Percentiles rank a stretch among this genome's conserved stretches.
phyloP scores from a whole-genome alignment of 345 rosid species.

The Bruguiera sexangula region DNA sequence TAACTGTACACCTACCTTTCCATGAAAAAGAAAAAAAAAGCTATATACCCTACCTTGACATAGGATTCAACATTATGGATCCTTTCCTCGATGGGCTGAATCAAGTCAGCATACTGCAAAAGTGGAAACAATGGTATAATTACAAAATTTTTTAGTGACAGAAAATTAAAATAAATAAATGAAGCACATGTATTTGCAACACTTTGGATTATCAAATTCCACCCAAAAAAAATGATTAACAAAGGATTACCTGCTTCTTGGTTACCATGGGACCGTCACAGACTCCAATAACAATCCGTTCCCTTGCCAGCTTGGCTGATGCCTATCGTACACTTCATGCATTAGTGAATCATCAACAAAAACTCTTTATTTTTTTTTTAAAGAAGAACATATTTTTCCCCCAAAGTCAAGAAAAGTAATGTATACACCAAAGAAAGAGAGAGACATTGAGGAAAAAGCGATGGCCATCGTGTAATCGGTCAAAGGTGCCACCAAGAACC shows the following conservation, averaged over 20 bases:
- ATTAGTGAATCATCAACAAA: background rate
- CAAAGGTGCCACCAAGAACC: conserved; percentile 94
- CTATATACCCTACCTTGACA: conserved; percentile 46
- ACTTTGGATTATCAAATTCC: no score
- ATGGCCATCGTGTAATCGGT: conserved; percentile 88
- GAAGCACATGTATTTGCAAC: background rate
- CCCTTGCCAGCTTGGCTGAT: conserved; percentile 59
- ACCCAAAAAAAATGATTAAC: background rate
- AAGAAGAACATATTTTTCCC: no score
- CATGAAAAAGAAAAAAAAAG: no score
- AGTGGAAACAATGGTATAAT: background rate
- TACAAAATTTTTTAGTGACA: no score
- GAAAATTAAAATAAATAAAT: no score
- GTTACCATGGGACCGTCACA: conserved; percentile 87
- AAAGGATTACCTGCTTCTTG: conserved; percentile 55
- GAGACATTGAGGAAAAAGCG: conserved; percentile 77
- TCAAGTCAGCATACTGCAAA: conserved; percentile 58
- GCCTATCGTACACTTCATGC: conserved; percentile 34
- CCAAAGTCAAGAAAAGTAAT: background rate
- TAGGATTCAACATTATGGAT: conserved; percentile 64
- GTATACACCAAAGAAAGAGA: background rate
- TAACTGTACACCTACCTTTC: no score
- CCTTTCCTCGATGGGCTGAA: conserved; percentile 69
- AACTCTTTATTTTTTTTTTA: no score
- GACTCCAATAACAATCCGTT: conserved; percentile 74